phyloP scores from a whole-genome alignment of 768 basidiomycete species.

The Macrocybe gigantea region DNA sequence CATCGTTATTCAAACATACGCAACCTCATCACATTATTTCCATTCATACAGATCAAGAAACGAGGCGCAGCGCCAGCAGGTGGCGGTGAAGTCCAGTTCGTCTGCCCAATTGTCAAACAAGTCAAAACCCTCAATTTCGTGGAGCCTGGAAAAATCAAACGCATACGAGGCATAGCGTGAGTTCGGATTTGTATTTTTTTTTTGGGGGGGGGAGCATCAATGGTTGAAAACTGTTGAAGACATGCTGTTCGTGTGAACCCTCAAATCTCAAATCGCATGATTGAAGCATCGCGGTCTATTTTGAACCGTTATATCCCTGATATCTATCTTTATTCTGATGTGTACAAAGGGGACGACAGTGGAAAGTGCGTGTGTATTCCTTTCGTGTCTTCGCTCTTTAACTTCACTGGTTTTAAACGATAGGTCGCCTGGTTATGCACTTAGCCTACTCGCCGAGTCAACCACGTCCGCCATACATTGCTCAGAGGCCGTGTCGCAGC shows the following conservation, averaged over 20 bases:
- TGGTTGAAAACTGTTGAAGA: conserved; percentile 31
- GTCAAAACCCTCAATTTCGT: conserved; percentile 92
- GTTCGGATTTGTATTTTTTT: conserved; percentile 23
- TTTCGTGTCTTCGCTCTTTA: not conserved
- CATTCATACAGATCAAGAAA: conserved; percentile 68
- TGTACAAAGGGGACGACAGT: conserved; percentile 95
- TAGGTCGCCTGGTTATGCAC: conserved; percentile 94
- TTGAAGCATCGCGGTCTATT: conserved; percentile 87
- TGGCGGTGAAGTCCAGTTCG: conserved; percentile 89
- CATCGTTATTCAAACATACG: not conserved
- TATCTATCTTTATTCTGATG: conserved; percentile 96
- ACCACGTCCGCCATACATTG: conserved; percentile 88
- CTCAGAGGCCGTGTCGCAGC: conserved; percentile 78
- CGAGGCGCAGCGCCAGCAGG: conserved; percentile 89
- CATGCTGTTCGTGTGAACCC: conserved; percentile 96
- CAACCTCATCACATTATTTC: conserved; percentile 1
- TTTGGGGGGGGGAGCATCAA: not conserved
- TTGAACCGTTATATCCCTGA: conserved; percentile 97
- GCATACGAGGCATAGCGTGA: conserved; percentile 93
- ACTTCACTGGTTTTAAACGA: not conserved
- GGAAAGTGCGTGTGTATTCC: conserved; percentile 67
- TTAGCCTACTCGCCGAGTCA: conserved; percentile 86
- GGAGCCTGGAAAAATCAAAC: conserved; percentile 85
- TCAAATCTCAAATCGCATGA: conserved; percentile 97
- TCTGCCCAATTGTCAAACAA: conserved; percentile 89